Evolutionary conservation across 1,284 basidiomycete species (phyloP), one percentile per base, ranked within the genome.

Genomic region (Puccinia brachypodii): DNA sequence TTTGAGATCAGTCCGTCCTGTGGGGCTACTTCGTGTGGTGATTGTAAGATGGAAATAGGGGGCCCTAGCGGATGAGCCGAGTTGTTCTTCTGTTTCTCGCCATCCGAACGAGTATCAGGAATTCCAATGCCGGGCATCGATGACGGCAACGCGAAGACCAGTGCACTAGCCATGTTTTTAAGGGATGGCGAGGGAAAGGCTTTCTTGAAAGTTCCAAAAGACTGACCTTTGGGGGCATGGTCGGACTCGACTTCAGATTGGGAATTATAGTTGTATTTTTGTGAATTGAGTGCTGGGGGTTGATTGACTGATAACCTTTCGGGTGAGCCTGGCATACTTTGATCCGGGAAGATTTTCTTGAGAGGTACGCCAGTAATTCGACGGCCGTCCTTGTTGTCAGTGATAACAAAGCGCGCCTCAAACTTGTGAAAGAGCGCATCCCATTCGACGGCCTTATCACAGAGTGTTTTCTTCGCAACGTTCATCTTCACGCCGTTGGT

Each of bases 401-500:
- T 84, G 0, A 92, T 81, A 91, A 87, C 84, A 77, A 85, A 84
- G 75, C 85, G 58, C 36, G 66, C 68, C 40, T 82, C 80, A 42
- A 82, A 82, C 25, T 62, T 85, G 58, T 86, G 92, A 85, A 95
- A 94, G 85, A 94, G 92, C 82, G 90, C 90, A 85, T 97, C 95
- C 94, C 96, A 98, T 60, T 93, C 93, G n/a, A 98, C 94, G 75
- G 97, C 95, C 87, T 93, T 93, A 85, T 97, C 94, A 87, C 98
- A 96, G 60, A 96, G 89, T 81, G 92, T 91, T 3, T 93, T 91
- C 69, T 95, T 91, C 8, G 96, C 94, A 82, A 91, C 90, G 84
- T 96, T 98, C 82, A 98, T 89, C 68, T 92, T 93, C 56, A 98
- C 89, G 0, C 95, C 96, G 85, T 97, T 94, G 22, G 91, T 93